Conservation (phyloP, 1,284 basidiomycete genomes). For the Inonotus obliquus region DNA sequence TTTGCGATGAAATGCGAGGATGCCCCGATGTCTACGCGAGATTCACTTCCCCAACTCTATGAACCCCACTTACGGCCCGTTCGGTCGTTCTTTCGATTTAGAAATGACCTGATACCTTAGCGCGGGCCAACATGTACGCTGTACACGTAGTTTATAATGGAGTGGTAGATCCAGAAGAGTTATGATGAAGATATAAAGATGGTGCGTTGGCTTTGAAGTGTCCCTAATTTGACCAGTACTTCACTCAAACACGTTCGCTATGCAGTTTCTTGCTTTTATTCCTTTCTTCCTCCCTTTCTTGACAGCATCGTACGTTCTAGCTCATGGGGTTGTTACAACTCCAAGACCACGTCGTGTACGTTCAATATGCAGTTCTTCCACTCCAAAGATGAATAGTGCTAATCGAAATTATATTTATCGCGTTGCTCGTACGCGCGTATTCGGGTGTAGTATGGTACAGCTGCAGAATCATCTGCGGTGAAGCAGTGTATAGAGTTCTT, state of each 20-base stretch:
- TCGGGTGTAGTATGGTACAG: conserved; percentile 25
- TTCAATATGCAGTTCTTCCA: background rate
- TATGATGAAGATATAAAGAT: background rate
- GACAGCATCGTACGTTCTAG: conserved; percentile 12
- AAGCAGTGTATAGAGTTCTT: conserved; percentile 27
- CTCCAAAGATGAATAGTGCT: background rate
- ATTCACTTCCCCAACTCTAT: background rate
- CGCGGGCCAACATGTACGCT: background rate
- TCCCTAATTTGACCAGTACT: background rate
- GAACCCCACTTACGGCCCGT: background rate
- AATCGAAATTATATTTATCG: too few relatives aligned
- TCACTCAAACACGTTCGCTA: background rate
- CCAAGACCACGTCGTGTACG: conserved; percentile 28
- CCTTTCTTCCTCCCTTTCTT: background rate
- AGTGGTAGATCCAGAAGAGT: background rate
- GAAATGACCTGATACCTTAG: background rate
- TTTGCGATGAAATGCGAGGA: too few relatives aligned
- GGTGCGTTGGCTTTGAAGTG: too few relatives aligned
- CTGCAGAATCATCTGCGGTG: conserved; percentile 29
- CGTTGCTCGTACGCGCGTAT: too few relatives aligned
- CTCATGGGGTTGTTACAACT: conserved; percentile 29
- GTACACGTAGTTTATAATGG: background rate
- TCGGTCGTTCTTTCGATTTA: background rate
- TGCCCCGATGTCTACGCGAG: background rate
- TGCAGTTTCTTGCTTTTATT: background rate